Conservation (phyloP, 2,329 filamentous ascomycete species). For the Paracamarosporium sp. region DNA sequence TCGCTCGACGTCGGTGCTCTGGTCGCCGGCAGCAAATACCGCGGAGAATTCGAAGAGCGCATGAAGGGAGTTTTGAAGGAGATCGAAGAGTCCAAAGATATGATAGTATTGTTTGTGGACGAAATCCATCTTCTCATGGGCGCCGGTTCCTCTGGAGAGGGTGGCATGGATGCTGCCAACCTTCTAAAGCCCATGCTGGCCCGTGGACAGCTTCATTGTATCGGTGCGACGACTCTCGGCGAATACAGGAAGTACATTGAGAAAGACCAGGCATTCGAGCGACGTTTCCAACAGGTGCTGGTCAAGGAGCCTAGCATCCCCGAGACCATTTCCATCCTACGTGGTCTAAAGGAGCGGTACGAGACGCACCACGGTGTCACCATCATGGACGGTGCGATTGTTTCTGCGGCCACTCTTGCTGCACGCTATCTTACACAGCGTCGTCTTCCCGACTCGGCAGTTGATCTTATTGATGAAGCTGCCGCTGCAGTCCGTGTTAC, state of each 20-base stretch:
- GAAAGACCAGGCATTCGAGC: constrained; percentile 97
- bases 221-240: constrained; percentile 91
- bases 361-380: constrained; percentile 98
- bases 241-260: constrained; percentile 99
- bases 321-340: constrained; percentile 97
- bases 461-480: constrained; percentile 95
- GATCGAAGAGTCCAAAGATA: constrained; percentile 91
- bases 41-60: constrained; percentile 97
- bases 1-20: constrained; percentile 94
- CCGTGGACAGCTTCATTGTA: constrained; percentile 94
- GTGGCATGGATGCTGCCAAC: constrained; percentile 98
- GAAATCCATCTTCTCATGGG: constrained; percentile 99
- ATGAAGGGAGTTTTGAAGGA: constrained; percentile 99
- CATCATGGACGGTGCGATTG: constrained; percentile 92
- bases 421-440: constrained; percentile 91
- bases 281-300: constrained; percentile 96
- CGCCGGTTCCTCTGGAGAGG: constrained; percentile 90
- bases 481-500: constrained; percentile 96
- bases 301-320: constrained; percentile 90
- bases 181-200: constrained; percentile 98
- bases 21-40: constrained; percentile 97
- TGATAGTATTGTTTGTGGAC: constrained; percentile 97
- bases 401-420: constrained; percentile 88
- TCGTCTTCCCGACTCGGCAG: constrained; percentile 92
- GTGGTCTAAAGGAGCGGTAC: constrained; percentile 96